Base-by-base conservation (phyloP, 169 alveolate species). In the Theileria parva region DNA sequence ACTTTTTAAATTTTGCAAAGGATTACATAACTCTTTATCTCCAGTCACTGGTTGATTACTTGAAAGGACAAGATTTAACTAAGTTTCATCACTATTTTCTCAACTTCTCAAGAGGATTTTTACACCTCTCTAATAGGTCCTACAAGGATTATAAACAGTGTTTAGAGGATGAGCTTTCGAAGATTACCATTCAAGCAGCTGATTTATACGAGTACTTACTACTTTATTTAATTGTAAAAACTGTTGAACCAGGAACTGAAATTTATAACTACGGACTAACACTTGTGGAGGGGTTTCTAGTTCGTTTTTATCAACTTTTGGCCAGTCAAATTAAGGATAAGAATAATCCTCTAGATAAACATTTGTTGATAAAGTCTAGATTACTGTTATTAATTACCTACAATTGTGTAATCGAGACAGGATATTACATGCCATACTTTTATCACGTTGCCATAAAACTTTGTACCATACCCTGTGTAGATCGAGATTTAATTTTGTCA, bases 361-460 rank as follows among this genome's bases (percentile, higher is more conserved):
- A 59, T 23, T 17, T 28, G 19, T 28, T 39, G 3, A 30, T n/a
- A 21, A 15, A 15, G 27, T n/a, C 53, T 6, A 69, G 76, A 15
- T 73, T 80, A 17, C 57, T 80, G 12, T 4, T 80, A 21, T 73
- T 57, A 15, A 67, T 44, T 51, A 73, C 83, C 12, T 83, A 83
- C 65, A 23, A 75, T n/a, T 30, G 50, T 60, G 59, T 71, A 15
- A 32, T 83, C 17, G 89, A 83, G 70, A 68, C 81, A 25, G 85
- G 83, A 28, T 65, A 68, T 30, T 83, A 77, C 30, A 83, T 83
- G 57, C 86, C 89, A 17, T 77, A 44, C 86, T 83, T 83, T 79
- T 83, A 63, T 75, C 80, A 73, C 59, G 30, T 59, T 28, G 37
- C 63, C 2, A 59, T 73, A 27, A 76, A 68, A 39, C 21, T 77